Percentiles rank a stretch among this genome's conserved stretches.
Evolutionary conservation across 176 grass and related monocot species (phyloP).

Genomic region (Chrysopogon serrulatus): DNA sequence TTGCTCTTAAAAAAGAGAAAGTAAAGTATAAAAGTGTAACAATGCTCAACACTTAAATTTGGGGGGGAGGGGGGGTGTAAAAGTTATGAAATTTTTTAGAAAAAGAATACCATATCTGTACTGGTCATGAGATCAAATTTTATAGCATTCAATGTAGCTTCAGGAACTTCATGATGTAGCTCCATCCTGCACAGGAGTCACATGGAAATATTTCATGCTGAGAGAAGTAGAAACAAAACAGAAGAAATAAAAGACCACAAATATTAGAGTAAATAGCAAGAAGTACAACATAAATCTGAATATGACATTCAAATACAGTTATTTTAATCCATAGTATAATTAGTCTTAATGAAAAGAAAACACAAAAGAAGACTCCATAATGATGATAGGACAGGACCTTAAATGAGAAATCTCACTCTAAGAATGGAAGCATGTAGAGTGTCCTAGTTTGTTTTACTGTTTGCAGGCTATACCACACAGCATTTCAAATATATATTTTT

Average conservation of each 20-base stretch:
- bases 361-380: not conserved
- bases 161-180: conserved; percentile 26
- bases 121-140: conserved; percentile 66
- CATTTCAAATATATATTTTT: not conserved
- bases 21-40: not conserved
- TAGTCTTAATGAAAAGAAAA: not conserved
- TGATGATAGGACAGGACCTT: not conserved
- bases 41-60: not conserved
- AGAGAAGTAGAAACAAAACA: conserved; percentile 19
- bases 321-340: not conserved
- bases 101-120: conserved; percentile 66
- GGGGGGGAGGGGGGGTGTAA: too few species aligned
- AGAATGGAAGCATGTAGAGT: not conserved
- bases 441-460: not conserved
- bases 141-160: conserved; percentile 44
- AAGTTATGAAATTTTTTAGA: not conserved
- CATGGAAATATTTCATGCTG: not conserved
- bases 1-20: not conserved
- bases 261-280: not conserved
- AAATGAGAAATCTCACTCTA: not conserved
- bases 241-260: not conserved
- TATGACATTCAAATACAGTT: not conserved
- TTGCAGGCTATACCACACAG: not conserved
- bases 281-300: not conserved
- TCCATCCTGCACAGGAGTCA: conserved; percentile 47